Evolutionary conservation across 257 asterid species (phyloP), one percentile per base, ranked within the genome.

Genomic region (Lycium barbarum): DNA sequence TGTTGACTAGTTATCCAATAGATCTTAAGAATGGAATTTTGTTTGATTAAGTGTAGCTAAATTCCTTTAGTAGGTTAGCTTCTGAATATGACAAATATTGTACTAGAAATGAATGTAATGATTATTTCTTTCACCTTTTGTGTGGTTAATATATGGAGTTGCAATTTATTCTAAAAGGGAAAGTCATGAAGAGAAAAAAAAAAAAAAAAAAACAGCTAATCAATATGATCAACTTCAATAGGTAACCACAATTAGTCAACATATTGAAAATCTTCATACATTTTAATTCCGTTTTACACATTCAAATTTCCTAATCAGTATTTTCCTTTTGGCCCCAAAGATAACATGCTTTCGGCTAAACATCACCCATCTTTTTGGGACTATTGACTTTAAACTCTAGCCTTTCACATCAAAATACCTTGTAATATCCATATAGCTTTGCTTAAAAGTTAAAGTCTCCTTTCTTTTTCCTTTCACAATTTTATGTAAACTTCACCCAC

Each of bases 401-500:
- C 62, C 84, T 81, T 63, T 62, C 59, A 22, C 49, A 14, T 63
- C 0, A 63, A 58, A 20, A 61, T 43, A 80, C 7, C 57, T 51
- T 76, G 82, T 13, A 53, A 40, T 38, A n/a, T 54, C 63, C 38
- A 36, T 17, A 57, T 36, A 62, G 10, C 26, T 43, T 61, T 81
- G 35, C n/a, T n/a, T n/a, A 12, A 74, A 7, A 74, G 59, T 1
- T 49, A 70, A 70, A 70, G 54, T 3, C 62, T 74, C 81, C 40
- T 74, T 22, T 59, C 71, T 73, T 79, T n/a, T 53, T 62, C n/a
- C 63, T 78, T 58, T 65, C 84, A 59, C 61, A 33, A 74, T 65
- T 81, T 66, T 79, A 74, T 71, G 62, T 57, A 49, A 54, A 62
- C 45, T 53, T 53, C 36, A 45, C 82, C 89, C 78, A 87, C 79